These are phyloP conservation scores for Neurospora sp. DNA, from an alignment of 495 filamentous ascomycete species.

Conservation along the genomic window DNA sequence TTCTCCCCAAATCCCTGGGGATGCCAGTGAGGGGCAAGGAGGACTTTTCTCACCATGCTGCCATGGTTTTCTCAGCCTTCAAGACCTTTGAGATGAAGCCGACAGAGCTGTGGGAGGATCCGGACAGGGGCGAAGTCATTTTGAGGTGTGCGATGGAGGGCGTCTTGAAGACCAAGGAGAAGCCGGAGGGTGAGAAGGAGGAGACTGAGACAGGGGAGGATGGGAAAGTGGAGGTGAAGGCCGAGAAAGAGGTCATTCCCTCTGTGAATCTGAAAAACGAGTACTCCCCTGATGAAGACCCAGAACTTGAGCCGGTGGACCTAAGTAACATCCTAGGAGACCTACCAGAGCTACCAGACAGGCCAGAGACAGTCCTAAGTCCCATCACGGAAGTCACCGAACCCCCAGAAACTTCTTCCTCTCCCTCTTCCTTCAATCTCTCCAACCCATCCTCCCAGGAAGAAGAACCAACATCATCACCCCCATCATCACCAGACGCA, in stretches of 20 bases:
- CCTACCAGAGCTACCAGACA: background rate
- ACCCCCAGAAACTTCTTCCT: background rate
- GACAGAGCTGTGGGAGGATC: slow-evolving; percentile 24
- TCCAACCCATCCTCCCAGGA: background rate
- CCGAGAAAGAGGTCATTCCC: background rate
- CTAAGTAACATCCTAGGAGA: background rate
- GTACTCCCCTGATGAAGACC: background rate
- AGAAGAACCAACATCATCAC: background rate
- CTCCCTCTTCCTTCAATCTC: background rate
- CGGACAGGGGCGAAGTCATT: slow-evolving; percentile 14
- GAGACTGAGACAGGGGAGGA: background rate
- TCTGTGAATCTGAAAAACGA: background rate
- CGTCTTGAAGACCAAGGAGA: slow-evolving; percentile 8
- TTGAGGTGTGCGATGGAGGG: slow-evolving; percentile 28
- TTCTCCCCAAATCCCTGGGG: slow-evolving; percentile 25
- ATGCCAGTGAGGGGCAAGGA: slow-evolving; percentile 24
- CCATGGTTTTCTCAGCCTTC: slow-evolving; percentile 28
- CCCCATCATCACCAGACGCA: background rate
- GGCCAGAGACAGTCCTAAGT: background rate
- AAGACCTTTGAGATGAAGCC: slow-evolving; percentile 28
- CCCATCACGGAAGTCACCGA: background rate
- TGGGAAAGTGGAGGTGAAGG: background rate
- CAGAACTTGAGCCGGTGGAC: background rate
- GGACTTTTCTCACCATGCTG: slow-evolving; percentile 24
- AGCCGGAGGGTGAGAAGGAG: background rate